Evolutionary conservation across 345 rosid species (phyloP).

Genomic region (Brassica rapa): DNA sequence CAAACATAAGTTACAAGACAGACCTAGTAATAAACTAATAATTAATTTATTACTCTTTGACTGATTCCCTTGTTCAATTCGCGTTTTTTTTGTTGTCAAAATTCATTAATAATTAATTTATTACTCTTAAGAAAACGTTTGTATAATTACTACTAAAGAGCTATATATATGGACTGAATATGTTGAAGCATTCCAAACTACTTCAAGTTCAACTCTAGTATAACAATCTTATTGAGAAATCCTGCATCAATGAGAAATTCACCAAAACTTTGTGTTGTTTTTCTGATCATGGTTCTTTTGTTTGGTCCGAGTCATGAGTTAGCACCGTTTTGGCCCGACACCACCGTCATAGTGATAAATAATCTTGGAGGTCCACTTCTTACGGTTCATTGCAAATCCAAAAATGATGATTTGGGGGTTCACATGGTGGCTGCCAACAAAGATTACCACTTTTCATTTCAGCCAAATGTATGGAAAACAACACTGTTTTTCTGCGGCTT

Average conservation of each 20-base stretch:
- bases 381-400: slow-evolving; percentile 29
- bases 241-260: neutral
- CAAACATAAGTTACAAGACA: neutral
- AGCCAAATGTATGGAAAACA: slow-evolving; percentile 19
- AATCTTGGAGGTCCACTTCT: slow-evolving; percentile 9
- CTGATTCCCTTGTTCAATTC: neutral
- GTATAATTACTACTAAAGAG: neutral
- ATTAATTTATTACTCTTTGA: neutral
- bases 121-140: neutral
- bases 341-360: slow-evolving; percentile 5
- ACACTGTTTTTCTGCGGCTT: slow-evolving; percentile 28
- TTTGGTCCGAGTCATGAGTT: neutral
- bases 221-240: neutral
- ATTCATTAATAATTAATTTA: neutral
- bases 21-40: neutral
- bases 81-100: neutral
- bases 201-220: neutral
- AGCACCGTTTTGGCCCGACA: slow-evolving; percentile 15
- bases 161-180: neutral
- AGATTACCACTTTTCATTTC: slow-evolving; percentile 3
- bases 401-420: slow-evolving; percentile 16
- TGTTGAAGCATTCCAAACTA: neutral
- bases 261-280: neutral
- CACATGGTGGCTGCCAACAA: neutral
- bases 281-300: neutral